Percentiles rank a stretch among this genome's conserved stretches.
phyloP scores from a whole-genome alignment of 2,329 filamentous ascomycete genomes.

The Fusarium albosuccineum region DNA sequence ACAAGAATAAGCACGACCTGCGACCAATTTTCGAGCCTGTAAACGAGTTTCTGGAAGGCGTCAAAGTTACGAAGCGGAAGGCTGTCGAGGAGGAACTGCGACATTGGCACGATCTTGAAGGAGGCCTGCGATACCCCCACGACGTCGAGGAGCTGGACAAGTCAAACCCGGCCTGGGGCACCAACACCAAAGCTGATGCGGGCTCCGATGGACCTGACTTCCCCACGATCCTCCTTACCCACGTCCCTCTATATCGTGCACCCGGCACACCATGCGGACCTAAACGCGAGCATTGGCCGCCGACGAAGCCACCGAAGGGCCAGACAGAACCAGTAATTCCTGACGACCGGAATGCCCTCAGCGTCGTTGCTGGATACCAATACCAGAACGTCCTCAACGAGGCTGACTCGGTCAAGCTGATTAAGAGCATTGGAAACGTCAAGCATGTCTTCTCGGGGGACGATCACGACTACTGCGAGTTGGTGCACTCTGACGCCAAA shows the following conservation, averaged over 20 bases:
- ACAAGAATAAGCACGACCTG: constrained; percentile 65
- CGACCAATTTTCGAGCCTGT: constrained; percentile 80
- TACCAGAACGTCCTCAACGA: constrained; percentile 94
- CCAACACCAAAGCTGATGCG: constrained; percentile 53
- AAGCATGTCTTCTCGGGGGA: constrained; percentile 93
- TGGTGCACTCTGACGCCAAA: constrained; percentile 80
- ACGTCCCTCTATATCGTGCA: constrained; percentile 88
- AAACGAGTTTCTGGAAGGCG: constrained; percentile 78
- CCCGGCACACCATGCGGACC: constrained; percentile 90
- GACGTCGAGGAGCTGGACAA: constrained; percentile 68
- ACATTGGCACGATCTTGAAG: constrained; percentile 70
- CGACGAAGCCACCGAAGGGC: constrained; percentile 71
- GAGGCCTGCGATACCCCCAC: constrained; percentile 69
- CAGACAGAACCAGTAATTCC: constrained; percentile 65
- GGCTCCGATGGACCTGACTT: constrained; percentile 70
- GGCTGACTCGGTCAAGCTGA: constrained; percentile 79
- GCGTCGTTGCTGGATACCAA: constrained; percentile 85
- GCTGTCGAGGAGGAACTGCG: constrained; percentile 78
- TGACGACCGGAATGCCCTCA: constrained; percentile 83
- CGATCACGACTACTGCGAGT: constrained; percentile 97
- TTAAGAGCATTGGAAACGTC: constrained; percentile 84
- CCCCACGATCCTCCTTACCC: constrained; percentile 89
- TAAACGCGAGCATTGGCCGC: constrained; percentile 85
- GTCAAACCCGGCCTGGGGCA: constrained; percentile 51
- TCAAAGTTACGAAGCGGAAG: constrained; percentile 74